phyloP scores from a whole-genome alignment of 371 early-diverging fungal genomes.

The Sanchytrium tribonematis region DNA sequence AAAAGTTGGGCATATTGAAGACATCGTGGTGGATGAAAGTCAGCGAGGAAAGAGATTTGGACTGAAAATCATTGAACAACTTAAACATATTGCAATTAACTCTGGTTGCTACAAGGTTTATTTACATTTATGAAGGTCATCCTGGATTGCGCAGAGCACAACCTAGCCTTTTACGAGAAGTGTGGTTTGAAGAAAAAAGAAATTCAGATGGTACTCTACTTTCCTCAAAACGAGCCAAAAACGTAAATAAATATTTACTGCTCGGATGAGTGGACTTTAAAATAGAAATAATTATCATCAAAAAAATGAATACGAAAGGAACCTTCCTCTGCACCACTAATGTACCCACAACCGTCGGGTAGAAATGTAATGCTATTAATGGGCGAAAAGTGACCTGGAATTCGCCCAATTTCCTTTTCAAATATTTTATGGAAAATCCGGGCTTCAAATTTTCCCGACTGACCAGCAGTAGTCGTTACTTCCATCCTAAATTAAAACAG shows the following conservation, averaged over 20 bases:
- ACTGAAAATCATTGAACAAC: slow-evolving; percentile 20
- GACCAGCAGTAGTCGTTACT: slow-evolving; percentile 82
- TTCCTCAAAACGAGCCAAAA: neutral
- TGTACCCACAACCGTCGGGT: slow-evolving; percentile 57
- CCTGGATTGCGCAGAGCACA: slow-evolving; percentile 56
- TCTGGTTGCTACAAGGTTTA: slow-evolving; percentile 26
- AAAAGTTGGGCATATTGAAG: slow-evolving; percentile 32
- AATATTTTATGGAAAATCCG: slow-evolving; percentile 93
- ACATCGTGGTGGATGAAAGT: slow-evolving; percentile 73
- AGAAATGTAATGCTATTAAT: slow-evolving; percentile 95
- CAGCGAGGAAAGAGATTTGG: slow-evolving; percentile 68
- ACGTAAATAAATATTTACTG: too few relatives aligned
- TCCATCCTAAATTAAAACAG: slow-evolving; percentile 19
- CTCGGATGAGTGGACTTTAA: slow-evolving; percentile 19
- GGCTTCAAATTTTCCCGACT: slow-evolving; percentile 92
- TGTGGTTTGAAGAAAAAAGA: slow-evolving; percentile 58
- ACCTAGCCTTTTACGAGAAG: slow-evolving; percentile 72
- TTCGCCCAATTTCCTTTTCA: slow-evolving; percentile 85
- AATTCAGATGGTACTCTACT: neutral
- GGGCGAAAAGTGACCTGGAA: slow-evolving; percentile 96
- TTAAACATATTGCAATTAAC: slow-evolving; percentile 20
- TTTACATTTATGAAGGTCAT: slow-evolving; percentile 23
- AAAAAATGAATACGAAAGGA: slow-evolving; percentile 75
- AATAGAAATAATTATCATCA: slow-evolving; percentile 78
- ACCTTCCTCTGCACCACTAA: slow-evolving; percentile 95